Conservation (phyloP, 257 asterid genomes). For the Solanum appendiculatum region DNA sequence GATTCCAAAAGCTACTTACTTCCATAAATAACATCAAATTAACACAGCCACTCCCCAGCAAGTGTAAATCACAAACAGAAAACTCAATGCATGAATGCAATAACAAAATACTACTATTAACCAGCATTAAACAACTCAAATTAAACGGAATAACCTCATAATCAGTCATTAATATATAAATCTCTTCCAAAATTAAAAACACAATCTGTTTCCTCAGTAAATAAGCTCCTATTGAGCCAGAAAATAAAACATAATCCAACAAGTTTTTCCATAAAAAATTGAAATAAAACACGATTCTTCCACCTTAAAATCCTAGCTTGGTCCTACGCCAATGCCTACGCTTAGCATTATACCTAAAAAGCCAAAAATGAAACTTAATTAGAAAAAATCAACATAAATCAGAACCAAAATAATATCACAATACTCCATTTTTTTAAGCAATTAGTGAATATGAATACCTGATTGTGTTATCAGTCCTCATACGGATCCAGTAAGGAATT, state of each 20-base stretch:
- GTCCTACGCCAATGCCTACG: slow-evolving; percentile 23
- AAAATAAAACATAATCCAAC: not conserved
- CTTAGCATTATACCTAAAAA: slow-evolving; percentile 10
- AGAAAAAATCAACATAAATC: not conserved
- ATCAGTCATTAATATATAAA: not conserved
- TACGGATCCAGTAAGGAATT: slow-evolving; percentile 18
- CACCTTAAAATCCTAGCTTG: slow-evolving; percentile 15
- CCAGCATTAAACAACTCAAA: not conserved
- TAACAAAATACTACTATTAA: not conserved
- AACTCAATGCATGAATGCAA: not conserved
- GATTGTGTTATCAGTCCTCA: slow-evolving; percentile 20
- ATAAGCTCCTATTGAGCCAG: not conserved
- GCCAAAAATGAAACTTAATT: not conserved
- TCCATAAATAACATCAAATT: rapidly evolving
- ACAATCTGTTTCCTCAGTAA: not conserved
- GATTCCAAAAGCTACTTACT: not conserved
- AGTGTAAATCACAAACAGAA: not conserved
- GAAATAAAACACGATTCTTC: not conserved
- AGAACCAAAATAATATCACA: not conserved
- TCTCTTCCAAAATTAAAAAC: not conserved
- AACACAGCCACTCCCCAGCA: not conserved
- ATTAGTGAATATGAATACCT: not conserved
- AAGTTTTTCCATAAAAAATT: not conserved
- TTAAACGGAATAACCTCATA: not conserved
- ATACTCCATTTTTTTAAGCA: not conserved